A percentile compares a stretch with the other conserved stretches of the same genome.
phyloP scores from a whole-genome alignment of 371 early-diverging fungal species.

The Rhizopus microsporus region DNA sequence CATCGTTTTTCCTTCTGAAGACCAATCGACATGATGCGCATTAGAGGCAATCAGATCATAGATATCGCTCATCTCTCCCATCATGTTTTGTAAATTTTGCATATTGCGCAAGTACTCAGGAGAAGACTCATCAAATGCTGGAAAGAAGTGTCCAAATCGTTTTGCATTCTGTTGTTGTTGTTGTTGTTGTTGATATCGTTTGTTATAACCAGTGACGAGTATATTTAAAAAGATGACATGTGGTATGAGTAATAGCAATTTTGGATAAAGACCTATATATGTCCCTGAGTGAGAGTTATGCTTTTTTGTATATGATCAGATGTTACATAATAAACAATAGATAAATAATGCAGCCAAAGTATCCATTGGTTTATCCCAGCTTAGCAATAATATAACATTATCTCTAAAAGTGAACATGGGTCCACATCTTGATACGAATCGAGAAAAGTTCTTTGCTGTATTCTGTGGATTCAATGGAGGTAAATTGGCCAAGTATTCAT shows the following conservation, averaged over 20 bases:
- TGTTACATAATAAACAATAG: conserved; percentile 47
- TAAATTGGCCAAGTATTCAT: conserved; percentile 38
- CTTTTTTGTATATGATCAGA: background rate
- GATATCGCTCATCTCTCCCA: conserved; percentile 46
- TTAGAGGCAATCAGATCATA: conserved; percentile 36
- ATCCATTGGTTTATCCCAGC: conserved; percentile 48
- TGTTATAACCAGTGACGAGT: conserved; percentile 25
- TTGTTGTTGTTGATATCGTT: conserved; percentile 9
- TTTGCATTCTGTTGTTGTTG: conserved; percentile 6
- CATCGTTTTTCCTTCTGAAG: conserved; percentile 36
- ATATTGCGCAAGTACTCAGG: conserved; percentile 49
- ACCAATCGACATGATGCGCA: conserved; percentile 41
- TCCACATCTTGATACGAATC: conserved; percentile 48
- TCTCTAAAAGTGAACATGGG: conserved; percentile 48
- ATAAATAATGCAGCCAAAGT: conserved; percentile 36
- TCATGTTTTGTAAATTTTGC: conserved; percentile 53
- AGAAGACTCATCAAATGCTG: conserved; percentile 37
- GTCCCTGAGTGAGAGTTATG: background rate
- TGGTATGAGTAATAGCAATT: conserved; percentile 35
- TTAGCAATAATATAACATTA: conserved; percentile 40
- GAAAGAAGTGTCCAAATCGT: conserved; percentile 22
- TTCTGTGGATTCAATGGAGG: conserved; percentile 44
- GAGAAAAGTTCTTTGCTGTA: conserved; percentile 47
- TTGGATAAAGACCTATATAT: conserved; percentile 30
- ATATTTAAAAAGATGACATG: conserved; percentile 32